Evolutionary conservation across 1,139 yeast genomes (phyloP), one percentile per base, ranked within the genome.

Genomic region (Nadsonia starkeyi-henricii): DNA sequence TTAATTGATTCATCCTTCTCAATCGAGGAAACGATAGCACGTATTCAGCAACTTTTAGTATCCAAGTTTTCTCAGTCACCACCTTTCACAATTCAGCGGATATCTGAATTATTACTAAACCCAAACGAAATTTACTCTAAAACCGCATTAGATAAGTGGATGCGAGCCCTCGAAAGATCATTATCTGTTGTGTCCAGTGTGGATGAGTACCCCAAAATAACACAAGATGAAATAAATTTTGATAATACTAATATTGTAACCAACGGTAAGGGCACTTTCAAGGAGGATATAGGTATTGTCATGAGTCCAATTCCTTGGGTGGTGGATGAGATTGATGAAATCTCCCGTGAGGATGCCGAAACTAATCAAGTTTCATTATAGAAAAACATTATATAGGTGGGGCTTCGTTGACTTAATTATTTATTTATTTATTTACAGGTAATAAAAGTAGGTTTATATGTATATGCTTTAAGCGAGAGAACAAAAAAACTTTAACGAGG

Each of bases 1-100:
- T 50, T 62, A 19, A 56, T 61, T 1, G 53, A 51, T 17, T 53
- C 52, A 37, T 44, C 50, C 4, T 47, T 57, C 28, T 55, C 65
- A 1, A 51, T 62, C 1, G 55, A 54, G 2, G 53, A 56, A 15
- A 53, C 58, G 48, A 51, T 51, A 2, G 45, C 42, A n/a, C 54
- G 58, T 7, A 53, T 69, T 12, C 49, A 58, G 17, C 46, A 49
- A 1, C 53, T 58, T 26, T 55, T 74, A 39, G 41, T 50, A 1
- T 52, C 47, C 2, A 58, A 57, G 41, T 77, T 74, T 54, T 20
- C 51, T 1, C 53, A 55, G 1, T 51, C 59, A 1, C 81, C 85
- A 1, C 86, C 85, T 0, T 80, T 78, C 59, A 79, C 85, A 0
- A 57, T 78, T 1, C 68, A 71, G 45, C 61, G 86, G 48, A 55